phyloP scores from a whole-genome alignment of 2,329 filamentous ascomycete species.

The Claviceps arundinis region DNA sequence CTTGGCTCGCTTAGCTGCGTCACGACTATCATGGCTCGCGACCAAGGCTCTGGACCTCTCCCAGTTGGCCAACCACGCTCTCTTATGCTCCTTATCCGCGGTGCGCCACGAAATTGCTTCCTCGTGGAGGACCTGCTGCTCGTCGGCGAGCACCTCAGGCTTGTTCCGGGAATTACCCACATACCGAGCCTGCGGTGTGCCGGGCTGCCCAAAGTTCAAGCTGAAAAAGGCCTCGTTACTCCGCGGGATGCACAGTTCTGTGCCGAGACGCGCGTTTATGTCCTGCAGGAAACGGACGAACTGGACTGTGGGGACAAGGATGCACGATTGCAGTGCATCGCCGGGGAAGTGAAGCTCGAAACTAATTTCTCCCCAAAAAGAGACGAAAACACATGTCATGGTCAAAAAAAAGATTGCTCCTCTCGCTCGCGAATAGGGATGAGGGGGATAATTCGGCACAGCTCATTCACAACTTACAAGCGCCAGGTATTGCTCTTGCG shows the following conservation, averaged over 20 bases:
- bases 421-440: background rate
- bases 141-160: background rate
- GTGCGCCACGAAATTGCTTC: slow-evolving; percentile 21
- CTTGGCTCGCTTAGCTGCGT: background rate
- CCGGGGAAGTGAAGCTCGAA: slow-evolving; percentile 51
- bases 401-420: background rate
- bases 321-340: slow-evolving; percentile 35
- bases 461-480: slow-evolving; percentile 41
- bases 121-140: background rate
- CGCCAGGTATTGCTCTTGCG: slow-evolving; percentile 56
- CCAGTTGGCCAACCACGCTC: slow-evolving; percentile 1
- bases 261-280: slow-evolving; percentile 47
- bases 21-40: slow-evolving; percentile 22
- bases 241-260: slow-evolving; percentile 43
- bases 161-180: slow-evolving; percentile 25
- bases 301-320: slow-evolving; percentile 57
- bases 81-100: slow-evolving; percentile 4
- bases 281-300: slow-evolving; percentile 49
- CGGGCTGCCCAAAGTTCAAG: slow-evolving; percentile 46
- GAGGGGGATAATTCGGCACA: background rate
- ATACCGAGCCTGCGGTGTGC: slow-evolving; percentile 52
- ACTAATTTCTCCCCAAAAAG: slow-evolving; percentile 22
- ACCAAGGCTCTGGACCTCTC: slow-evolving; percentile 13
- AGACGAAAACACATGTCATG: background rate
- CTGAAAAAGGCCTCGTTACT: slow-evolving; percentile 41